Conservation (phyloP, 2,329 filamentous ascomycete species). For the Sphaerulina populicola region DNA sequence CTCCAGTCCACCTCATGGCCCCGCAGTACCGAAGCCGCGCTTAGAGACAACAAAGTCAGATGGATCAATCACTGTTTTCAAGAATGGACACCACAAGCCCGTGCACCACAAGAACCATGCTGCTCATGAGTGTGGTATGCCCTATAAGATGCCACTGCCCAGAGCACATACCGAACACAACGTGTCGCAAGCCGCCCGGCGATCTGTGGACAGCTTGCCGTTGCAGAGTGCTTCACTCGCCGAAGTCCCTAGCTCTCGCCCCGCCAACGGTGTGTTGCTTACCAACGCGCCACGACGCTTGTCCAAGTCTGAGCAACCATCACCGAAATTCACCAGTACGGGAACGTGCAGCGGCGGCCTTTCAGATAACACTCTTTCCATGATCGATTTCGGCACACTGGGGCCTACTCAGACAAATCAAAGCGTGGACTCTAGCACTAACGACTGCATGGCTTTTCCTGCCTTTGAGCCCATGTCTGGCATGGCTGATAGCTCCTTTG, state of each 20-base stretch:
- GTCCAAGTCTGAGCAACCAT: conserved; percentile 30
- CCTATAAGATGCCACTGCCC: conserved; percentile 56
- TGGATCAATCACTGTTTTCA: conserved; percentile 51
- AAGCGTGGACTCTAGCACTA: conserved; percentile 20
- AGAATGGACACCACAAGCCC: conserved; percentile 58
- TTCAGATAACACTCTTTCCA: conserved; percentile 16
- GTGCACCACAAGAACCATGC: conserved; percentile 57
- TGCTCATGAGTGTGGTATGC: conserved; percentile 54
- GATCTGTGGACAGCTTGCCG: conserved; percentile 47
- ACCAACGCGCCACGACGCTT: conserved; percentile 14
- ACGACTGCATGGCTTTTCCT: conserved; percentile 19
- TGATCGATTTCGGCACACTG: conserved; percentile 25
- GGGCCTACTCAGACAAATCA: conserved; percentile 22
- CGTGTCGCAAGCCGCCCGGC: conserved; percentile 37
- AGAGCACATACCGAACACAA: conserved; percentile 45
- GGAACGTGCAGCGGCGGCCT: conserved; percentile 2
- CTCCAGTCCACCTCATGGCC: conserved; percentile 29
- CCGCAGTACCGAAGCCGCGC: conserved; percentile 47
- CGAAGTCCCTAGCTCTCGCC: conserved; percentile 13
- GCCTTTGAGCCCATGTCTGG: conserved; percentile 25
- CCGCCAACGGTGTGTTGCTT: conserved; percentile 7
- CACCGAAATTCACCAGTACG: conserved; percentile 23
- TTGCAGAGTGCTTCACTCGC: conserved; percentile 10
- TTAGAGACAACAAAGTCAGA: conserved; percentile 53
- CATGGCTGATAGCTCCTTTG: conserved; percentile 24